Conservation (phyloP, 2,329 filamentous ascomycete genomes). For the Scytalidium lignicola region DNA sequence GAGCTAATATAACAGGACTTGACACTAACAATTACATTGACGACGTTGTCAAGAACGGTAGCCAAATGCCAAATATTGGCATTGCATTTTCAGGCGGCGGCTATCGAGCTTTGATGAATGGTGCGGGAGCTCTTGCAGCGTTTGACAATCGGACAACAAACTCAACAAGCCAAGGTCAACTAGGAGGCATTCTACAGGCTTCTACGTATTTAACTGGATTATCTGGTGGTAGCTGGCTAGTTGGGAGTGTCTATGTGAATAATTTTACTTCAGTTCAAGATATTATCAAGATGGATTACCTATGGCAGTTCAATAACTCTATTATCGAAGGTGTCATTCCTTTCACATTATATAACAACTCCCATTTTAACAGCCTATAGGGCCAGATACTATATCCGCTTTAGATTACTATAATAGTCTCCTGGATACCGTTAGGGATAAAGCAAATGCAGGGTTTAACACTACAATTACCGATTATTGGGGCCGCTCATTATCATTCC, state of each 20-base stretch:
- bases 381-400: too few species aligned
- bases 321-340: not conserved
- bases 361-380: too few species aligned
- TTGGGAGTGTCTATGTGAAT: not conserved
- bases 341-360: too few species aligned
- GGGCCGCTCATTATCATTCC: slow-evolving; percentile 17
- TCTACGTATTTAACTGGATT: slow-evolving; percentile 1
- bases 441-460: slow-evolving; percentile 25
- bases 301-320: not conserved
- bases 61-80: not conserved
- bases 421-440: slow-evolving; percentile 13
- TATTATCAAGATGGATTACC: not conserved
- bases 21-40: not conserved
- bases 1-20: not conserved
- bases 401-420: slow-evolving; percentile 10
- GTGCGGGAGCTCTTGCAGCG: not conserved
- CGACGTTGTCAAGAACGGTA: not conserved
- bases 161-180: not conserved
- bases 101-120: slow-evolving; percentile 1
- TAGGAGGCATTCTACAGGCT: not conserved
- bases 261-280: not conserved
- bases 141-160: not conserved
- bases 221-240: slow-evolving; percentile 2
- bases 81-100: slow-evolving; percentile 1
- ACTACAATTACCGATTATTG: slow-evolving; percentile 19